Evolutionary conservation across 306 rosid species (phyloP).

Genomic region (Echinosophora koreensis): DNA sequence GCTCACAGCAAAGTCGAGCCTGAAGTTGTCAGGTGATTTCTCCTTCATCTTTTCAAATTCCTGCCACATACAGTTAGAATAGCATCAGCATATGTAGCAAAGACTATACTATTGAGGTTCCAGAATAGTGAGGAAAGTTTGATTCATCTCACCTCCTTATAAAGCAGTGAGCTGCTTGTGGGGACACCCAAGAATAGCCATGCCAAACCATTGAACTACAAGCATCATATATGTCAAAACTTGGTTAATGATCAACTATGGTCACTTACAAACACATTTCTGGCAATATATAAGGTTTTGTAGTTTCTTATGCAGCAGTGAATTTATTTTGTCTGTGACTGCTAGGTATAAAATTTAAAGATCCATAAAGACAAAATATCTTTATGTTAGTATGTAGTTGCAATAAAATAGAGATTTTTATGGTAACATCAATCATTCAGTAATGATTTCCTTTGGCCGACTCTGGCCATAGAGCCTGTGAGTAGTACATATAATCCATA

Average conservation of each 20-base stretch:
- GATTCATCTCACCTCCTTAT: slow-evolving; percentile 83
- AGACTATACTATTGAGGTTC: background rate
- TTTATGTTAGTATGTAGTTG: slow-evolving; percentile 7
- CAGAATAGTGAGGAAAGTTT: slow-evolving; percentile 12
- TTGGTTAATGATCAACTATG: slow-evolving; percentile 35
- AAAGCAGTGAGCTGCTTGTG: slow-evolving; percentile 93
- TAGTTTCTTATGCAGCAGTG: slow-evolving; percentile 16
- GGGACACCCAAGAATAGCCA: slow-evolving; percentile 99
- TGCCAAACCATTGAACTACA: slow-evolving; percentile 95
- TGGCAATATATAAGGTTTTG: background rate
- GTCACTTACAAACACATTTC: background rate
- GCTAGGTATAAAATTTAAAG: background rate
- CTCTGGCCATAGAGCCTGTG: background rate
- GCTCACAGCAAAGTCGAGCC: slow-evolving; percentile 96
- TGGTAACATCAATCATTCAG: background rate
- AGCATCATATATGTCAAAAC: slow-evolving; percentile 9
- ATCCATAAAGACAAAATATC: slow-evolving; percentile 10
- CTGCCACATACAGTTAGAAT: slow-evolving; percentile 46
- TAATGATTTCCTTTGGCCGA: background rate
- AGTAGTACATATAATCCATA: no score
- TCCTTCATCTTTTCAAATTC: slow-evolving; percentile 95
- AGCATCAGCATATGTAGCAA: background rate
- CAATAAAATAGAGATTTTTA: slow-evolving; percentile 8
- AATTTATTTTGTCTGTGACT: slow-evolving; percentile 1
- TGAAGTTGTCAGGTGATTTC: slow-evolving; percentile 75